A percentile compares a stretch with the other conserved stretches of the same genome.
These are phyloP conservation scores for Incumbomyces delicatus DNA, from an alignment of 2,329 filamentous ascomycete genomes.

Conservation along the genomic window DNA sequence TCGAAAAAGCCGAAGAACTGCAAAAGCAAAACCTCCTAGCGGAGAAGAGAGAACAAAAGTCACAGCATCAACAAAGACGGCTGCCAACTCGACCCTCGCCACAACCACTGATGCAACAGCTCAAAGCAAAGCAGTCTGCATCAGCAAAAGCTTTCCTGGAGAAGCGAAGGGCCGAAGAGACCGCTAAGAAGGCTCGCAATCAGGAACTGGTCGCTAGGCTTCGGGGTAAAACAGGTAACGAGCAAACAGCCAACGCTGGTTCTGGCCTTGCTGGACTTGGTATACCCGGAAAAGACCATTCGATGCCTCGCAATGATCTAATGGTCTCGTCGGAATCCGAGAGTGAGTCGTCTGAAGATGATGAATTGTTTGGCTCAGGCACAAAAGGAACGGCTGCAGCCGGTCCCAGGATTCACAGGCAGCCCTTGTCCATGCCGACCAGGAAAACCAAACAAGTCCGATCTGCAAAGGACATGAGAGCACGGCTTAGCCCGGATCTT, in stretches of 20 bases:
- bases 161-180: constrained; percentile 63
- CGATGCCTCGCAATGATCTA: constrained; percentile 64
- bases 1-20: constrained; percentile 16
- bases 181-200: constrained; percentile 63
- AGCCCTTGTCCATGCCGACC: constrained; percentile 44
- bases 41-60: constrained; percentile 14
- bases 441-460: constrained; percentile 74
- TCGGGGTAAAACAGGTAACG: constrained; percentile 43
- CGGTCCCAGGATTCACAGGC: constrained; percentile 36
- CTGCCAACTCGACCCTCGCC: constrained; percentile 9
- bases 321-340: constrained; percentile 69
- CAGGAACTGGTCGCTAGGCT: constrained; percentile 61
- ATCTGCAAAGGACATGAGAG: constrained; percentile 87
- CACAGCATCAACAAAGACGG: constrained; percentile 5
- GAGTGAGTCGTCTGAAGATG: constrained; percentile 67
- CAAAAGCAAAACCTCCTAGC: constrained; percentile 14
- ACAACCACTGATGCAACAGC: constrained; percentile 1
- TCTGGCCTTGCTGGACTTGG: constrained; percentile 66
- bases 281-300: constrained; percentile 66
- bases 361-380: constrained; percentile 54
- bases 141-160: constrained; percentile 55
- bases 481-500: constrained; percentile 81
- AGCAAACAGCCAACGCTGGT: constrained; percentile 59
- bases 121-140: constrained; percentile 21
- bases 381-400: constrained; percentile 29